A percentile compares a stretch with the other conserved stretches of the same genome.
Conservation (phyloP, 2,329 filamentous ascomycete genomes). For the Penicillium palitans region DNA sequence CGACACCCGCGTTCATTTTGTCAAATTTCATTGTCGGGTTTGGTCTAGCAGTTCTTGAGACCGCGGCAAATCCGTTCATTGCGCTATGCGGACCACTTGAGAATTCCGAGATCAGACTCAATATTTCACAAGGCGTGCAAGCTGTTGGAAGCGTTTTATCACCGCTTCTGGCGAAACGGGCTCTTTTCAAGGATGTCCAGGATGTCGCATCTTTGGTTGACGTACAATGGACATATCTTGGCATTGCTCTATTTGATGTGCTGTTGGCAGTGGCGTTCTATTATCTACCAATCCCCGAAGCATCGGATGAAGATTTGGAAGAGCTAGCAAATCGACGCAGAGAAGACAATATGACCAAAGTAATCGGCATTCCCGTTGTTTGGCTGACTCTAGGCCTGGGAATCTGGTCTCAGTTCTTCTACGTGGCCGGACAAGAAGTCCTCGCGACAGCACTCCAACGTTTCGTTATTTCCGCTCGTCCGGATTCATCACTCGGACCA, state of each 20-base stretch:
- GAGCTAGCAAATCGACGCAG: conserved; percentile 54
- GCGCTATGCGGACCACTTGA: conserved; percentile 61
- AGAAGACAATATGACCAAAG: conserved; percentile 49
- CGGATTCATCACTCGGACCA: conserved; percentile 31
- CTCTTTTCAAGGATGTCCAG: conserved; percentile 54
- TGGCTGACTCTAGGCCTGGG: conserved; percentile 59
- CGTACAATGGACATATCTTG: conserved; percentile 66
- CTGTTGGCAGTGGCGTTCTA: conserved; percentile 60
- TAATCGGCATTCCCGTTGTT: conserved; percentile 51
- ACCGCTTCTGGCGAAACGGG: conserved; percentile 59
- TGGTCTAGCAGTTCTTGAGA: conserved; percentile 61
- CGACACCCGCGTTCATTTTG: conserved; percentile 60
- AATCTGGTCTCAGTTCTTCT: conserved; percentile 59
- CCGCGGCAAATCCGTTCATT: conserved; percentile 63
- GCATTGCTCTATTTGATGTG: conserved; percentile 62
- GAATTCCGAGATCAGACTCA: conserved; percentile 61
- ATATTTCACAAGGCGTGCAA: conserved; percentile 62
- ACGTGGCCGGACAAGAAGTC: conserved; percentile 62
- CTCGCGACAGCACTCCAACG: conserved; percentile 50
- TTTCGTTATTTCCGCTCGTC: conserved; percentile 46
- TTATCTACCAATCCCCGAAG: conserved; percentile 63
- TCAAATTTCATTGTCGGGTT: conserved; percentile 65
- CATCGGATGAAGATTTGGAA: conserved; percentile 60
- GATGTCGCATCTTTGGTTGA: conserved; percentile 57
- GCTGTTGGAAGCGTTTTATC: conserved; percentile 61